Conservation (phyloP, 768 basidiomycete species). For the Calocybe indica region DNA sequence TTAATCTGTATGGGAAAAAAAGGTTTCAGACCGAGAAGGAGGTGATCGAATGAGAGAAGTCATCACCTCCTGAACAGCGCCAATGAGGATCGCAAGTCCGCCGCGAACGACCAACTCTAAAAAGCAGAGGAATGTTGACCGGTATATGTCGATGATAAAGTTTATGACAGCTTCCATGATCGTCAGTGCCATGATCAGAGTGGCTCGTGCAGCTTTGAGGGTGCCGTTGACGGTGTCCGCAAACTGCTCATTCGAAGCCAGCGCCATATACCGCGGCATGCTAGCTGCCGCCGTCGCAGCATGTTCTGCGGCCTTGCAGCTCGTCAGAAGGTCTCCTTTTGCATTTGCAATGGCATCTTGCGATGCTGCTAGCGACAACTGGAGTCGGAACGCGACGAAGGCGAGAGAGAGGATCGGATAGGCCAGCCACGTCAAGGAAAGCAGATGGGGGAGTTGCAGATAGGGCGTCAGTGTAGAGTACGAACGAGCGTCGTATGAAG, state of each 20-base stretch:
- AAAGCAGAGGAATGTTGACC: slow-evolving; percentile 91
- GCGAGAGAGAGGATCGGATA: slow-evolving; percentile 86
- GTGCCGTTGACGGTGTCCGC: slow-evolving; percentile 74
- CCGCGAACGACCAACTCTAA: slow-evolving; percentile 85
- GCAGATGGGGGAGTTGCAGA: slow-evolving; percentile 73
- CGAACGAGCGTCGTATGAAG: slow-evolving; percentile 52
- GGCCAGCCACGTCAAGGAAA: slow-evolving; percentile 87
- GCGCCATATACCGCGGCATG: slow-evolving; percentile 84
- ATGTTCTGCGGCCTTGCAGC: slow-evolving; percentile 79
- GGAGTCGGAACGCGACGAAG: slow-evolving; percentile 81
- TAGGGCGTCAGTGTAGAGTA: slow-evolving; percentile 64
- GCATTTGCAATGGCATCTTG: slow-evolving; percentile 62
- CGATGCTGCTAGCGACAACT: slow-evolving; percentile 65
- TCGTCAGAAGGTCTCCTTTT: slow-evolving; percentile 71
- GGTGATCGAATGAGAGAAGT: not conserved
- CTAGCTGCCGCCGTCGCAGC: slow-evolving; percentile 80
- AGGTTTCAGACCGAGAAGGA: not conserved
- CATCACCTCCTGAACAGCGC: slow-evolving; percentile 76
- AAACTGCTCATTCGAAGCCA: slow-evolving; percentile 77
- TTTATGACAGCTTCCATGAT: slow-evolving; percentile 85
- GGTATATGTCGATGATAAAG: slow-evolving; percentile 88
- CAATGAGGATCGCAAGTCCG: slow-evolving; percentile 71
- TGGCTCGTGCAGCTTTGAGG: slow-evolving; percentile 68
- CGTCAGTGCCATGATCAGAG: slow-evolving; percentile 70
- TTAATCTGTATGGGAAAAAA: slow-evolving; percentile 49